A percentile compares a stretch with the other conserved stretches of the same genome.
Conservation (phyloP, 2,329 filamentous ascomycete species). For the Pseudogymnoascus sp. region DNA sequence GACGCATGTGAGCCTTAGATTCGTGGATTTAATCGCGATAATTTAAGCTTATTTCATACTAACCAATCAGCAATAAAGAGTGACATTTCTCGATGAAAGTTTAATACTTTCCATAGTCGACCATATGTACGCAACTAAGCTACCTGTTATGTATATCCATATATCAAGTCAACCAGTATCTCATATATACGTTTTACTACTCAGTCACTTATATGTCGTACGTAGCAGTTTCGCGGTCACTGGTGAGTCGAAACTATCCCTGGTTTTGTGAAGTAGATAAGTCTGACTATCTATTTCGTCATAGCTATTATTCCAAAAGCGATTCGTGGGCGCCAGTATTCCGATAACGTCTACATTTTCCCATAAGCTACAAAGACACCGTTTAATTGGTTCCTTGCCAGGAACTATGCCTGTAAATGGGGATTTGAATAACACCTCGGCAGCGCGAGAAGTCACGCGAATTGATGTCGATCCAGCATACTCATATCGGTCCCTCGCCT, state of each 20-base stretch:
- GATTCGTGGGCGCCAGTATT: neutral
- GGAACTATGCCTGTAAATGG: constrained; percentile 16
- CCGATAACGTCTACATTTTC: neutral
- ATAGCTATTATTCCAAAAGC: neutral
- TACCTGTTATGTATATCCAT: neutral
- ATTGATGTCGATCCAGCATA: constrained; percentile 20
- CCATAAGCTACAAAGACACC: neutral
- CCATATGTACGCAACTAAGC: neutral
- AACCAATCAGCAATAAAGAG: neutral
- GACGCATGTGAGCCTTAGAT: neutral
- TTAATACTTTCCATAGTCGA: no score
- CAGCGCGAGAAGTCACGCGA: constrained; percentile 17
- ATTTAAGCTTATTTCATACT: neutral
- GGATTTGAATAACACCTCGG: constrained; percentile 29
- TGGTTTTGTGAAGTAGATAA: neutral
- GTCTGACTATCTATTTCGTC: neutral
- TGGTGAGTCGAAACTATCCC: neutral
- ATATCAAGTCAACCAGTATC: neutral
- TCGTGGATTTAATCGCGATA: neutral
- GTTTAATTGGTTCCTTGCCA: neutral
- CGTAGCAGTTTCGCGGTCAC: neutral
- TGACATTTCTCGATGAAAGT: neutral
- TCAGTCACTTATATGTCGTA: neutral
- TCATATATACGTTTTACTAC: neutral
- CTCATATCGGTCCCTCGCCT: constrained; percentile 32